Base-by-base conservation (phyloP, 2,329 filamentous ascomycete species). In the Emmonsiellopsis sp. region DNA sequence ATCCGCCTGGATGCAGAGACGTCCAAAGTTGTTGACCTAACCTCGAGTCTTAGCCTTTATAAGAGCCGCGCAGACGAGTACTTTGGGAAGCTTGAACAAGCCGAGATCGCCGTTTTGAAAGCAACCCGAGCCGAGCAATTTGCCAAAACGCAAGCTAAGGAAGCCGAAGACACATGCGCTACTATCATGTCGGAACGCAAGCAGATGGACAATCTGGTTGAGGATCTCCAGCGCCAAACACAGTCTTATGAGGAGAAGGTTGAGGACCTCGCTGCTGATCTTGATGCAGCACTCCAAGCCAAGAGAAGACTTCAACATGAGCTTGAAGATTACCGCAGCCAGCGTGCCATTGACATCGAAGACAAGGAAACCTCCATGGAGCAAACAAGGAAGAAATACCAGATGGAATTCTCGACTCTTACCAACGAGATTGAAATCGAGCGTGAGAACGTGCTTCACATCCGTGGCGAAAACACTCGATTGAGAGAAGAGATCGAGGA, bases 261-360 rank as follows among this genome's bases (percentile, higher is more conserved):
- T 49, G 92, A 97, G 65, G 92, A 98, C 65, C 76, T 95, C 44
- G 88, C 88, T 27, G 92, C 92, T 0, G 92, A 98, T 66, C 80
- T 96, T 7, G 86, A 94, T 56, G 84, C 84, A 17, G 88, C 87
- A 2, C 76, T 88, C 14, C 91, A 96, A 72, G 84, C 89, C 17
- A 95, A 95, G 79, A 95, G 91, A 73, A 83, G 92, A 55, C 83
- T 97, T 27, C 92, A 98, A 69, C 91, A 97, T 65, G 92, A 98
- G 73, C 85, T 98, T 2, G 92, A 97, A 70, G 92, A 98, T 70
- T 98, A 97, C 75, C 84, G 93, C 56, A 95, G 85, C 66, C 91
- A 96, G 70, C 84, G 92, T 46, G 91, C 91, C 54, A 95, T 95
- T 70, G 93, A 97, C 63, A 88, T 97, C 53, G 93, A 97, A 70